Evolutionary conservation across 768 basidiomycete species (phyloP).

Genomic region (Suillus spraguei): DNA sequence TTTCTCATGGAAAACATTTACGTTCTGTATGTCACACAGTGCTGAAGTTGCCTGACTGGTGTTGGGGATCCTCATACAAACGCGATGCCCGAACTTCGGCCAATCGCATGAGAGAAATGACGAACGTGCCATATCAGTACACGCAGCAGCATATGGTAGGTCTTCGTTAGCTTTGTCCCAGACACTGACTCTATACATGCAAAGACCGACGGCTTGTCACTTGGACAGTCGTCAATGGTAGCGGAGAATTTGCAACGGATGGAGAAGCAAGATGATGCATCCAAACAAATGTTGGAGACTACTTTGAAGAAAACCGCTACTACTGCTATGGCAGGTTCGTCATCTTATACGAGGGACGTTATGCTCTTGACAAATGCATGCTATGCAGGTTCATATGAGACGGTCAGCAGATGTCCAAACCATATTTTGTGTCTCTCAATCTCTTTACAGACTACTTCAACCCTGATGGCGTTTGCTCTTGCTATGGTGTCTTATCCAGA

Average conservation of each 20-base stretch:
- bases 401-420: constrained; percentile 12
- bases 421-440: neutral
- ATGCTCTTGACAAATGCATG: neutral
- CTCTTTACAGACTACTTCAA: constrained; percentile 14
- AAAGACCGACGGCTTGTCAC: neutral
- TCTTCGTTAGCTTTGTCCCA: neutral
- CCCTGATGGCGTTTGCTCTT: constrained; percentile 11
- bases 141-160: constrained; percentile 14
- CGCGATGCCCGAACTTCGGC: constrained; percentile 6
- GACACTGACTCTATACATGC: neutral
- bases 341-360: neutral
- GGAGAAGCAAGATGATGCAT: constrained; percentile 14
- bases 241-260: constrained; percentile 19
- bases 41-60: constrained; percentile 17
- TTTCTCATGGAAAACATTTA: neutral
- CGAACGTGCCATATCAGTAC: constrained; percentile 11
- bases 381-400: constrained; percentile 23
- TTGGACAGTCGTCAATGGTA: constrained; percentile 12
- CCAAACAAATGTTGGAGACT: constrained; percentile 5
- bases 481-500: constrained; percentile 16
- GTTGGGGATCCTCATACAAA: constrained; percentile 15
- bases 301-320: constrained; percentile 15
- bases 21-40: constrained; percentile 1
- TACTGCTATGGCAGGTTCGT: constrained; percentile 20
- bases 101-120: neutral